A percentile compares a stretch with the other conserved stretches of the same genome.
phyloP scores from a whole-genome alignment of 352 stramenopile genomes.

The Pythium volutum region DNA sequence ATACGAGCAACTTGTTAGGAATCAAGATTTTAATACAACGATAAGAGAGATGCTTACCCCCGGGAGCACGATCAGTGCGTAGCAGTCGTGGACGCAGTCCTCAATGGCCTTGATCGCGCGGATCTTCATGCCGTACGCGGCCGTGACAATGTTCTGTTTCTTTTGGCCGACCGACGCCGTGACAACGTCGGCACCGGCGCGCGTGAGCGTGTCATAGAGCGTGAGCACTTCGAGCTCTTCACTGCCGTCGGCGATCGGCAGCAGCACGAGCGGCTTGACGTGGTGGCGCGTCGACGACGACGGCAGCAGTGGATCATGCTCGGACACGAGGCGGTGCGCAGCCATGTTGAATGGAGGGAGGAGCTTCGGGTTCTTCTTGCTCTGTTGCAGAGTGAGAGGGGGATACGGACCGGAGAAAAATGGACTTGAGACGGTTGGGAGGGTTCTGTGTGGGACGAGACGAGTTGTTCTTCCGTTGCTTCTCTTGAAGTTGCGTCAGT shows the following conservation, averaged over 20 bases:
- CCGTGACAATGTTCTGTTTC: conserved; percentile 61
- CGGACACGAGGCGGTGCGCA: conserved; percentile 17
- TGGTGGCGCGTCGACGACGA: conserved; percentile 22
- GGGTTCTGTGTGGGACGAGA: not conserved
- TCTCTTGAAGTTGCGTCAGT: not conserved
- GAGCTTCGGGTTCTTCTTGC: not conserved
- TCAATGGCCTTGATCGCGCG: conserved; percentile 62
- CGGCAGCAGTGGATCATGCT: conserved; percentile 14
- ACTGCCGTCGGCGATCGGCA: conserved; percentile 57
- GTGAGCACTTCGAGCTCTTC: conserved; percentile 67
- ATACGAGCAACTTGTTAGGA: not conserved
- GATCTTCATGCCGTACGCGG: conserved; percentile 57
- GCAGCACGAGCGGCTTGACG: conserved; percentile 60
- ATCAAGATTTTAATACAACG: not conserved
- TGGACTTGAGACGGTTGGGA: not conserved
- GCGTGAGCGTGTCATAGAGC: conserved; percentile 59
- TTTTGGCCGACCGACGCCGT: conserved; percentile 48
- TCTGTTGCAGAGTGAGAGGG: not conserved
- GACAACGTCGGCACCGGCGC: conserved; percentile 55
- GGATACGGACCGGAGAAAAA: not conserved
- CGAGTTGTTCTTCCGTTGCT: not conserved
- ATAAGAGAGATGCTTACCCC: conserved; percentile 34
- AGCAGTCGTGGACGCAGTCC: conserved; percentile 58
- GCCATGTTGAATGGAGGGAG: conserved; percentile 19
- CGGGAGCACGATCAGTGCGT: conserved; percentile 69